Evolutionary conservation across 371 early-diverging fungal genomes (phyloP), one percentile per base, ranked within the genome.

Genomic region (Nematocida sp.): DNA sequence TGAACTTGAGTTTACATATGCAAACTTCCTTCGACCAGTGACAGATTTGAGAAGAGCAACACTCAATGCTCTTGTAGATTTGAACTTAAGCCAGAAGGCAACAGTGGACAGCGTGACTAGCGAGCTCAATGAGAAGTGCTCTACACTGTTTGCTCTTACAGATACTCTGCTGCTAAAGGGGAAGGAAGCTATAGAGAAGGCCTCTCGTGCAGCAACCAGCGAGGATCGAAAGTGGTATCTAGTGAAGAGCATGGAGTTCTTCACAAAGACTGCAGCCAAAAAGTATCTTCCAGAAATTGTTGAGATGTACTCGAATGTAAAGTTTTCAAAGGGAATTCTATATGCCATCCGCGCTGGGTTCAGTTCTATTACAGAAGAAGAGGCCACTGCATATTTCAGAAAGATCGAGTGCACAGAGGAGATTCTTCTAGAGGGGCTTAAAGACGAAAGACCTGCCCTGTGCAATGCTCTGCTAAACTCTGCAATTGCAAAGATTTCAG

Each of bases 141-240:
- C 80, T 40, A 70, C 70, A 5, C 61, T 78, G 39, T 78, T 78
- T 78, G 80, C 80, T 3, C 61, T 67, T 18, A 70, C 56, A 20
- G 80, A 78, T 9, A 69, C 80, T 4, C 80, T 78, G 20, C 40
- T 69, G 33, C 66, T 78, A 20, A 64, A 66, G 71, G 80, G 80
- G 11, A 78, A 78, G 47, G 69, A 67, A 45, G 66, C 69, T 5
- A 27, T 78, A 9, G 80, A 78, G 57, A 69, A 62, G 54, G 69
- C 69, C 42, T 23, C 15, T 9, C 18, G 60, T 4, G 56, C 80
- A 23, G 23, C 46, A 25, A 55, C 56, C 46, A 23, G 33, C 23
- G 80, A 78, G 62, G 80, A 78, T 42, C 39, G 47, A 20, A 78
- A 20, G 33, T 78, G 80, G 80, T 57, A 78, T 44, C 61, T 78